phyloP scores from a whole-genome alignment of 495 filamentous ascomycete species.

The Evernia prunastri region DNA sequence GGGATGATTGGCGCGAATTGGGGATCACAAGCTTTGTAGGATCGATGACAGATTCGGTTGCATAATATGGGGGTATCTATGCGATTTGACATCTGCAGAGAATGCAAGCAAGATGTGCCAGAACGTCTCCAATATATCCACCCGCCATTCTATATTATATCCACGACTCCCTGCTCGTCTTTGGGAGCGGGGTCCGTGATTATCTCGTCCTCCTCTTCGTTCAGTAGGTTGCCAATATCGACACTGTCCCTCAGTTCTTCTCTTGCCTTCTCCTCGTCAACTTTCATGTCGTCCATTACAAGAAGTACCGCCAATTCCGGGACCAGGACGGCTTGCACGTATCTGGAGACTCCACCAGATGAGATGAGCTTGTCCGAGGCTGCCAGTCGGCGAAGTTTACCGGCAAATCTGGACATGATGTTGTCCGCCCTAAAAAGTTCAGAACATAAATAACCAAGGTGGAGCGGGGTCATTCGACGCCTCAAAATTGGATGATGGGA shows the following conservation, averaged over 20 bases:
- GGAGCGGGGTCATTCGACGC: not conserved
- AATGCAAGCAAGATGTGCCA: conserved; percentile 7
- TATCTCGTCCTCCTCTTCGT: conserved; percentile 57
- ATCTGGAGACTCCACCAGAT: conserved; percentile 61
- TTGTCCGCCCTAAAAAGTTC: conserved; percentile 47
- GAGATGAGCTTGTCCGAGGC: conserved; percentile 63
- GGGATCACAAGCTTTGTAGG: not conserved
- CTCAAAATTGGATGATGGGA: not conserved
- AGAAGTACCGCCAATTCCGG: conserved; percentile 73
- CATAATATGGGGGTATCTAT: not conserved
- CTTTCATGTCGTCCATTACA: conserved; percentile 78
- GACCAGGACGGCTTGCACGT: conserved; percentile 78
- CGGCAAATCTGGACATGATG: conserved; percentile 56
- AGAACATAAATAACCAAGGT: not conserved
- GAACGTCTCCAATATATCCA: not conserved
- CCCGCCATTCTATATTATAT: not conserved
- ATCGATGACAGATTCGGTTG: not conserved
- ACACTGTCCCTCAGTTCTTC: conserved; percentile 66
- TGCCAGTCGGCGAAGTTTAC: conserved; percentile 56
- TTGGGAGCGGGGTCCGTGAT: conserved; percentile 43
- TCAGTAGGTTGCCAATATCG: conserved; percentile 68
- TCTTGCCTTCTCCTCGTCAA: conserved; percentile 58
- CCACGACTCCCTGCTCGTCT: conserved; percentile 27
- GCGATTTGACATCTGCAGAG: not conserved
- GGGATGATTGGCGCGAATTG: conserved; percentile 2